Percentiles rank a stretch among this genome's conserved stretches.
Conservation (phyloP, 495 filamentous ascomycete genomes). For the Neurospora pannonica region DNA sequence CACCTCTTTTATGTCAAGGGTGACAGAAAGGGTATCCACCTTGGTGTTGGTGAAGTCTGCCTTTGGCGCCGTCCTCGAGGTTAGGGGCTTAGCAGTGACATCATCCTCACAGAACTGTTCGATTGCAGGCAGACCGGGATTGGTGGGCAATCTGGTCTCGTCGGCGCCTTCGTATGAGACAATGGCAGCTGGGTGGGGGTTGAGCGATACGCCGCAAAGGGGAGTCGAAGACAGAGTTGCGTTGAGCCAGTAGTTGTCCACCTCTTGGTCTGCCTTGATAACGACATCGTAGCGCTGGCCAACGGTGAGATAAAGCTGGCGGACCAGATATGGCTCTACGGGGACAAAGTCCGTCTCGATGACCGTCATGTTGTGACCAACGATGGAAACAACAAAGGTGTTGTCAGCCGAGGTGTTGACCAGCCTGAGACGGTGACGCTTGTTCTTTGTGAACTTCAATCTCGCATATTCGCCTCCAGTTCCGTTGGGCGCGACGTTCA, state of each 20-base stretch:
- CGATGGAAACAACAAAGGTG: conserved; percentile 21
- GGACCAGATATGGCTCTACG: conserved; percentile 30
- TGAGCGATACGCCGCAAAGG: not conserved
- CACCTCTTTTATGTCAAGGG: not conserved
- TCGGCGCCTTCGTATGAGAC: conserved; percentile 4
- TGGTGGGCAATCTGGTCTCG: conserved; percentile 1
- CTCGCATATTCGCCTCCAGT: conserved; percentile 10
- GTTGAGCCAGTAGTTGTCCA: conserved; percentile 42
- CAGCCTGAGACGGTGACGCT: conserved; percentile 35
- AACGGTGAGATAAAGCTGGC: conserved; percentile 42
- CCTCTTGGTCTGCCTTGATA: conserved; percentile 41
- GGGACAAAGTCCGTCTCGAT: conserved; percentile 35
- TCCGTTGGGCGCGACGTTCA: conserved; percentile 23
- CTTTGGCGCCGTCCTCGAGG: not conserved
- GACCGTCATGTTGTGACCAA: conserved; percentile 36
- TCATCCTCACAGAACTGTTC: conserved; percentile 8
- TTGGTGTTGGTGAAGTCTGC: not conserved
- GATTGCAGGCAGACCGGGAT: not conserved
- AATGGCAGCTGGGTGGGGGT: conserved; percentile 9
- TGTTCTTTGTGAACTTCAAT: conserved; percentile 22
- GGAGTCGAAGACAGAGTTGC: conserved; percentile 4
- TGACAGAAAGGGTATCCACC: not conserved
- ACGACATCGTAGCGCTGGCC: conserved; percentile 60
- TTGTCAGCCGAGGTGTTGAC: conserved; percentile 38
- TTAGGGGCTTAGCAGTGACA: not conserved